Percentiles rank a stretch among this genome's conserved stretches.
phyloP scores from a whole-genome alignment of 768 basidiomycete species.

The Suillus cothurnatus region DNA sequence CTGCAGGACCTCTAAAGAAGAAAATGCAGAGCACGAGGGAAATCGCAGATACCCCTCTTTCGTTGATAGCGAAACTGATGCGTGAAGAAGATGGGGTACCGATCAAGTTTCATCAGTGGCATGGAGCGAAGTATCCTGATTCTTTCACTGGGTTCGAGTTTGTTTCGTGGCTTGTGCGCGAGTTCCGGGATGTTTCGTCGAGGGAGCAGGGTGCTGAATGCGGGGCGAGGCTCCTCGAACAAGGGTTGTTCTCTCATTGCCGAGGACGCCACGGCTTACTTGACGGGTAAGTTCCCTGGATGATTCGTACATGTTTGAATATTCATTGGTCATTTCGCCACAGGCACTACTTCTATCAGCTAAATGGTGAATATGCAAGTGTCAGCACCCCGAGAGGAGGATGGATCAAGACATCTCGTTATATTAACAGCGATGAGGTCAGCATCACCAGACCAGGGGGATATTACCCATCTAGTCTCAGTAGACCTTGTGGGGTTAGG shows the following conservation, averaged over 20 bases:
- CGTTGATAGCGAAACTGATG: slow-evolving; percentile 80
- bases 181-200: slow-evolving; percentile 87
- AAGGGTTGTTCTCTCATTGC: slow-evolving; percentile 87
- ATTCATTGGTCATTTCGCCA: slow-evolving; percentile 3
- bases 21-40: slow-evolving; percentile 81
- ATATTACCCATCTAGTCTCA: slow-evolving; percentile 39
- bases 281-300: slow-evolving; percentile 66
- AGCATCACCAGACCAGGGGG: slow-evolving; percentile 23
- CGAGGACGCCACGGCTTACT: slow-evolving; percentile 78
- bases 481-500: slow-evolving; percentile 41
- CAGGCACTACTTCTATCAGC: slow-evolving; percentile 88
- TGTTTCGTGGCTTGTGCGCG: slow-evolving; percentile 89
- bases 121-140: slow-evolving; percentile 68
- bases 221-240: slow-evolving; percentile 75
- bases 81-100: slow-evolving; percentile 80
- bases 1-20: slow-evolving; percentile 71
- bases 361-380: slow-evolving; percentile 76
- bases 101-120: slow-evolving; percentile 87
- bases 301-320: too few species aligned
- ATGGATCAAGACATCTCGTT: slow-evolving; percentile 65
- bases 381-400: slow-evolving; percentile 63
- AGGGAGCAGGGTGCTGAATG: slow-evolving; percentile 79
- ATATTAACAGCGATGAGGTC: slow-evolving; percentile 43
- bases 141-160: slow-evolving; percentile 90
- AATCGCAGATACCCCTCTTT: slow-evolving; percentile 63